phyloP scores from a whole-genome alignment of 345 rosid species.

The Rhodomyrtus tomentosa region DNA sequence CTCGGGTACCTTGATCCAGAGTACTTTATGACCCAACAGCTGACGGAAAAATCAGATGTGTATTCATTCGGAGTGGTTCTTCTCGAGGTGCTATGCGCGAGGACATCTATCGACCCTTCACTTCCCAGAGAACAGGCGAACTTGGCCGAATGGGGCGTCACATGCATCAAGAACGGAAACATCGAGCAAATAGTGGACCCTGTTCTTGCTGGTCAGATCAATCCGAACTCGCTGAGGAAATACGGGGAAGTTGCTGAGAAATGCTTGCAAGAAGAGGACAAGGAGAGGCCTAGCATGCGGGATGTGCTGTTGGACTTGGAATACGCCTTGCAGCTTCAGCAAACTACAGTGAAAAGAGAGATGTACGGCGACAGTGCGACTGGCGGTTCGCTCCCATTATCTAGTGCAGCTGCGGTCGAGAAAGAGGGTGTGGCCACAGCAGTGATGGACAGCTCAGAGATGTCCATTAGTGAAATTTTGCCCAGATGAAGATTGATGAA shows the following conservation, averaged over 20 bases:
- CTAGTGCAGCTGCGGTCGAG: background rate
- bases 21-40: slow-evolving; percentile 28
- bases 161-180: slow-evolving; percentile 13
- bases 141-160: slow-evolving; percentile 39
- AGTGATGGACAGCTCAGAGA: background rate
- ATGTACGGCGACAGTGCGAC: slow-evolving; percentile 13
- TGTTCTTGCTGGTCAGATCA: slow-evolving; percentile 16
- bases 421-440: slow-evolving; percentile 2
- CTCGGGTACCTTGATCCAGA: slow-evolving; percentile 51
- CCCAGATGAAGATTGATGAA: slow-evolving; percentile 2
- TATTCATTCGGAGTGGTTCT: slow-evolving; percentile 48
- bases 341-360: slow-evolving; percentile 5
- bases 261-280: slow-evolving; percentile 42
- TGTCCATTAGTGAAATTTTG: background rate
- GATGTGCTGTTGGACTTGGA: slow-evolving; percentile 54
- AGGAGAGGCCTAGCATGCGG: slow-evolving; percentile 43
- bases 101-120: slow-evolving; percentile 21
- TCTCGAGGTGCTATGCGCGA: slow-evolving; percentile 42
- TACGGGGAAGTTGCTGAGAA: slow-evolving; percentile 35
- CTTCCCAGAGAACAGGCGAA: slow-evolving; percentile 34
- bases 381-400: slow-evolving; percentile 21
- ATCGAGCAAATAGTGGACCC: slow-evolving; percentile 37
- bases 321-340: slow-evolving; percentile 30
- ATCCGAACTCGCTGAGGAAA: slow-evolving; percentile 30
- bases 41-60: slow-evolving; percentile 48